Evolutionary conservation across 2,329 filamentous ascomycete species (phyloP).

Genomic region (Aspergillus nomiae): DNA sequence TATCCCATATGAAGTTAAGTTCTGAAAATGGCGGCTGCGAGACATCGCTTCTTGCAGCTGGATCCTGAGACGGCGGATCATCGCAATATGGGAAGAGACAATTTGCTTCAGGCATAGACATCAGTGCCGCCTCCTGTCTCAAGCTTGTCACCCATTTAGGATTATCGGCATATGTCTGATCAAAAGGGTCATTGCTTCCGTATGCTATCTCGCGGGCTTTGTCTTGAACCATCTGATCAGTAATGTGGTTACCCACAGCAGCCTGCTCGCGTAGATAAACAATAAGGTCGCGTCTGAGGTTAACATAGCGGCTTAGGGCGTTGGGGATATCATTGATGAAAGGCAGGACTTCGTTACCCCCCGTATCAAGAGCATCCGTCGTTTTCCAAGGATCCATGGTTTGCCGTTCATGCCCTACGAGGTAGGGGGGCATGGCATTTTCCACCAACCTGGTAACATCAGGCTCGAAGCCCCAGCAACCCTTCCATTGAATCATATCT

Average conservation of each 20-base stretch:
- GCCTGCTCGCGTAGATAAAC: constrained; percentile 8
- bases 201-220: constrained; percentile 9
- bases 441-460: constrained; percentile 35
- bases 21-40: not conserved
- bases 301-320: constrained; percentile 2
- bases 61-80: not conserved
- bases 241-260: not conserved
- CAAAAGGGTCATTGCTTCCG: constrained; percentile 7
- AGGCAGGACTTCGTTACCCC: not conserved
- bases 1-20: not conserved
- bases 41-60: not conserved
- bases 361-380: not conserved
- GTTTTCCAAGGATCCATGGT: constrained; percentile 11
- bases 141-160: not conserved
- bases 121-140: not conserved
- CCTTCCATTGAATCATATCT: constrained; percentile 38
- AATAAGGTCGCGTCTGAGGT: constrained; percentile 3
- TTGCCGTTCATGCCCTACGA: constrained; percentile 32
- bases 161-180: constrained; percentile 13
- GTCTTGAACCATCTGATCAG: constrained; percentile 11
- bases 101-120: not conserved
- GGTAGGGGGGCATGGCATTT: constrained; percentile 38
- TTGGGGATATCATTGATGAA: constrained; percentile 4
- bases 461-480: constrained; percentile 41
- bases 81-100: not conserved